These are phyloP conservation scores for Melastoma candidum DNA, from an alignment of 441 rosid species.

Conservation along the genomic window DNA sequence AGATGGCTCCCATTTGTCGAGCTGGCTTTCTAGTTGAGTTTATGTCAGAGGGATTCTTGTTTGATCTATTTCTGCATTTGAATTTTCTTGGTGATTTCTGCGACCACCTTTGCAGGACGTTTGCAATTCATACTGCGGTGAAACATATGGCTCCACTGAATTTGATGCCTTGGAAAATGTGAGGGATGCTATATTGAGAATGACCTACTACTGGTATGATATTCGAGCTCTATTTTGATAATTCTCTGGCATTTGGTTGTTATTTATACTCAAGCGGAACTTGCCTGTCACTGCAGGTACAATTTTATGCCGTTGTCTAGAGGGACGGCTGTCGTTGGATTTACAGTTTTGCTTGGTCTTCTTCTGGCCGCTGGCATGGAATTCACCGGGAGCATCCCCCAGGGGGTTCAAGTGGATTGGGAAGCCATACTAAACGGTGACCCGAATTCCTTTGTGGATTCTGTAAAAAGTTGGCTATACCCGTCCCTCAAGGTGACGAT, in stretches of 20 bases:
- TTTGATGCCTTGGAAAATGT: constrained; percentile 55
- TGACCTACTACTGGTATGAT: constrained; percentile 91
- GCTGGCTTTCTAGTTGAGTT: no score
- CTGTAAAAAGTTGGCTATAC: constrained; percentile 72
- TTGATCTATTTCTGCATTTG: constrained; percentile 2
- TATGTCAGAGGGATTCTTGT: no score
- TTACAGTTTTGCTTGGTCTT: constrained; percentile 70
- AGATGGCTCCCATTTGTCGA: no score
- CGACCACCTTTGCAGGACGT: constrained; percentile 46
- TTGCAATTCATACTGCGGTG: constrained; percentile 79
- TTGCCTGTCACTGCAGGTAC: constrained; percentile 42
- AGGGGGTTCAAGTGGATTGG: constrained; percentile 89
- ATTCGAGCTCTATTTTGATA: constrained; percentile 6
- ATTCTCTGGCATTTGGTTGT: background rate
- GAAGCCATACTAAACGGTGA: constrained; percentile 79
- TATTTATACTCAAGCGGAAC: background rate
- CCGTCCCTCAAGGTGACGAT: constrained; percentile 61
- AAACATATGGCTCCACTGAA: constrained; percentile 60
- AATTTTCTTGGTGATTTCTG: background rate
- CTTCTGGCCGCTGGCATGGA: constrained; percentile 93
- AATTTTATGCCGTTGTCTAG: constrained; percentile 98
- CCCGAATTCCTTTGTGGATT: constrained; percentile 47
- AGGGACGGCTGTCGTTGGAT: constrained; percentile 90
- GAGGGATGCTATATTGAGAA: constrained; percentile 71
- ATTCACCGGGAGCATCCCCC: constrained; percentile 58